These are phyloP conservation scores for Fraxinus velutina DNA, from an alignment of 305 asterid species.

Conservation along the genomic window DNA sequence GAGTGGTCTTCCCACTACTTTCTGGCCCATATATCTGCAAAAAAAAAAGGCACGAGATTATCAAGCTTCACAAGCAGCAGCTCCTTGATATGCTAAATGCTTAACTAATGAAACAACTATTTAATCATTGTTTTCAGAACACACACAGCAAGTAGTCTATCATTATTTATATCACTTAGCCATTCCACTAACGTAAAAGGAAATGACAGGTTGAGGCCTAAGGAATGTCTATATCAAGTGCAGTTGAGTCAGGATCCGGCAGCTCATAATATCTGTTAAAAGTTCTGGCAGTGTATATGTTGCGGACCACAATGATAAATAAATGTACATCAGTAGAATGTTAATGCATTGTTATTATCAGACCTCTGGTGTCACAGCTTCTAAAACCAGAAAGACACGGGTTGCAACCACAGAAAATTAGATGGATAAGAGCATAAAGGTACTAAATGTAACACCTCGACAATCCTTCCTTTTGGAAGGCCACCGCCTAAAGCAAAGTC, in stretches of 20 bases:
- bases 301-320: background rate
- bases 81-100: background rate
- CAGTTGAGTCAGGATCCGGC: background rate
- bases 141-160: background rate
- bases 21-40: constrained; percentile 96
- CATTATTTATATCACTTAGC: background rate
- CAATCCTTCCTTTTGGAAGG: constrained; percentile 94
- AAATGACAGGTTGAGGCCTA: background rate
- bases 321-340: constrained; percentile 7
- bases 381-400: background rate
- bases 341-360: background rate
- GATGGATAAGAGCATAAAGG: background rate
- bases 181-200: background rate
- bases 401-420: background rate
- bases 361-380: background rate
- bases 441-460: constrained; percentile 55
- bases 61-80: constrained; percentile 20
- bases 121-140: background rate
- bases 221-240: background rate
- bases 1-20: constrained; percentile 98
- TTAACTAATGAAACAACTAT: background rate
- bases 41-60: constrained; percentile 2
- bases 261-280: background rate
- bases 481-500: constrained; percentile 99
- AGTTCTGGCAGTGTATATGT: background rate